phyloP scores from a whole-genome alignment of 495 filamentous ascomycete genomes.

The Letharia lupina region DNA sequence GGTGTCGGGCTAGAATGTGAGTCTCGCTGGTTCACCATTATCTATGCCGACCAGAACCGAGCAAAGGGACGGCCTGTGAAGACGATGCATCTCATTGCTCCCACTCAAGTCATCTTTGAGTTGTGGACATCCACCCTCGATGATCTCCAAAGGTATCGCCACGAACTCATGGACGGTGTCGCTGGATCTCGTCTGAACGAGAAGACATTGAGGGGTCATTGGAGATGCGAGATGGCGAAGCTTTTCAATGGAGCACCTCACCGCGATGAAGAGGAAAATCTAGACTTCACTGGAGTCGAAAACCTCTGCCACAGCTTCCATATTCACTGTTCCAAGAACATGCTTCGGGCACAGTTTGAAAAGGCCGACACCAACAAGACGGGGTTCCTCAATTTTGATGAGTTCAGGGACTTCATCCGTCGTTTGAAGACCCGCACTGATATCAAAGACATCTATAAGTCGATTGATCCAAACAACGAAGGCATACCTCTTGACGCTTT shows the following conservation, averaged over 20 bases:
- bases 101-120: slow-evolving; percentile 55
- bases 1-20: slow-evolving; percentile 54
- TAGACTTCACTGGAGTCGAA: slow-evolving; percentile 69
- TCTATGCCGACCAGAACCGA: slow-evolving; percentile 62
- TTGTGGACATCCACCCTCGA: slow-evolving; percentile 78
- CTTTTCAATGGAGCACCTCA: slow-evolving; percentile 49
- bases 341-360: slow-evolving; percentile 66
- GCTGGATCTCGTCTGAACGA: slow-evolving; percentile 66
- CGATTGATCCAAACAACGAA: slow-evolving; percentile 39
- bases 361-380: slow-evolving; percentile 55
- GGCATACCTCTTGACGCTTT: slow-evolving; percentile 69
- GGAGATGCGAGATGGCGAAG: slow-evolving; percentile 76
- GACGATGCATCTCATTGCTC: slow-evolving; percentile 76
- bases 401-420: slow-evolving; percentile 75
- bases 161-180: slow-evolving; percentile 80
- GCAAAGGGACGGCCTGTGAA: slow-evolving; percentile 61
- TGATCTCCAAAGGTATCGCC: slow-evolving; percentile 68
- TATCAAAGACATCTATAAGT: slow-evolving; percentile 59
- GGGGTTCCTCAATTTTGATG: slow-evolving; percentile 58
- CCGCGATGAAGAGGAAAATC: slow-evolving; percentile 53
- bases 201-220: slow-evolving; percentile 68
- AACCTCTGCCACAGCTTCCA: slow-evolving; percentile 78
- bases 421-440: slow-evolving; percentile 78
- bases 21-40: slow-evolving; percentile 75
- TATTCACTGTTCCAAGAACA: slow-evolving; percentile 72